Base-by-base conservation (phyloP, 257 asterid species). In the Solanum verrucosum region DNA sequence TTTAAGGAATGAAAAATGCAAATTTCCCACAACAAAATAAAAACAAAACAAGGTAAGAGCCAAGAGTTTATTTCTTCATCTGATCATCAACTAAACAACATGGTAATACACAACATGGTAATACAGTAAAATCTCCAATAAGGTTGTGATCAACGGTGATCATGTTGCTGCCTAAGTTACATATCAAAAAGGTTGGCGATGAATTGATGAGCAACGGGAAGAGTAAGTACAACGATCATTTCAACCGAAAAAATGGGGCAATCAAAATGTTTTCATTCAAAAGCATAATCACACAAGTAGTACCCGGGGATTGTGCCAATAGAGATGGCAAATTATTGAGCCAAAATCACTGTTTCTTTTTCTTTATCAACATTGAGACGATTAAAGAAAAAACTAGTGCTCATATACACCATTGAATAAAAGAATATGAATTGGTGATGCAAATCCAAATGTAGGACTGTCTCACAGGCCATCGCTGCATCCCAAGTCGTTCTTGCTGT, bases 401-500 rank as follows among this genome's bases (percentile, higher is more conserved):
- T 37, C 84, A 40, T 77, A 77, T 40, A 77, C 84, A 77, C 52
- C 83, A n/a, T 25, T 77, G 84, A 77, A 77, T 77, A 40, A 77
- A 77, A 40, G 84, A 77, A 77, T 40, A 40, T 77, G 60, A 77
- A 77, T 77, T 4, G 35, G 35, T 40, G 84, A 77, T 38, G 52
- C 52, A 74, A 37, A 35, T 12, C 52, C 83, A 15, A 15, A 20
- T 29, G 31, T 40, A 29, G 86, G 67, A 82, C 44, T 29, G 68
- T 38, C 85, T 81, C 70, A 46, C 40, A 27, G 49, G 49, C n/a
- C 85, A 49, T 82, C 15, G 70, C 70, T 49, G 70, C 85, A 82
- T 16, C 27, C 85, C 11, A 16, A 31, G 84, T 90, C 93, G 88
- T 37, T 89, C 29, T 82, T 29, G 70, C 34, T 49, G 44, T 49